Evolutionary conservation across 2,329 filamentous ascomycete species (phyloP).

Genomic region (Plectosphaerella sp.): DNA sequence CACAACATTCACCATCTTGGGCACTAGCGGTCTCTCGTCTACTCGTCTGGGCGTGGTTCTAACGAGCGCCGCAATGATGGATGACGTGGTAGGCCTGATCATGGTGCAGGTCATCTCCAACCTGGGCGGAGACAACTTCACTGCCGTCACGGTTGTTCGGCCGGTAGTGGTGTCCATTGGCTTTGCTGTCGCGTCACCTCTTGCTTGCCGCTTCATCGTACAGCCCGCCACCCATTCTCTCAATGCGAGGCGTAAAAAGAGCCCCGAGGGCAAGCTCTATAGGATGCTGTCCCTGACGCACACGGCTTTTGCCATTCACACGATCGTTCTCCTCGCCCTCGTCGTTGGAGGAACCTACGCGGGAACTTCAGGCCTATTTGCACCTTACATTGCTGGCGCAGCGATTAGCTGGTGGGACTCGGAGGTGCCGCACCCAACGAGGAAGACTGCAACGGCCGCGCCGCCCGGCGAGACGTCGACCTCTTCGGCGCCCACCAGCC

Average conservation of each 20-base stretch:
- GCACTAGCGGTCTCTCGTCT: slow-evolving; percentile 33
- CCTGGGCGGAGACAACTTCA: slow-evolving; percentile 35
- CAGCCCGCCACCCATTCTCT: slow-evolving; percentile 33
- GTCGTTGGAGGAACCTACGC: slow-evolving; percentile 51
- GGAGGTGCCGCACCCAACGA: slow-evolving; percentile 19
- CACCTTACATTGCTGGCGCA: slow-evolving; percentile 59
- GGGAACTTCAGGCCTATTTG: slow-evolving; percentile 58
- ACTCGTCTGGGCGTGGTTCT: slow-evolving; percentile 58
- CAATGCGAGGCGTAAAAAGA: slow-evolving; percentile 22
- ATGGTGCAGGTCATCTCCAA: slow-evolving; percentile 74
- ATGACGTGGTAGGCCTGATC: slow-evolving; percentile 73
- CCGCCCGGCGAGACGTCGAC: background rate
- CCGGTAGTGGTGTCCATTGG: slow-evolving; percentile 43
- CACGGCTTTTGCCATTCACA: slow-evolving; percentile 41
- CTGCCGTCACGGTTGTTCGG: slow-evolving; percentile 33
- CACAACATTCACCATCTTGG: slow-evolving; percentile 57
- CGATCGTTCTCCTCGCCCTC: slow-evolving; percentile 40
- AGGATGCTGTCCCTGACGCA: slow-evolving; percentile 20
- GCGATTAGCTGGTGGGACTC: slow-evolving; percentile 56
- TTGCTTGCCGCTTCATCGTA: slow-evolving; percentile 39
- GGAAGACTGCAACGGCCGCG: background rate
- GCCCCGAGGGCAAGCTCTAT: slow-evolving; percentile 15
- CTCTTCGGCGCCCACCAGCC: background rate
- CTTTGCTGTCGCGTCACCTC: slow-evolving; percentile 43
- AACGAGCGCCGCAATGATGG: slow-evolving; percentile 72